These are phyloP conservation scores for Pinus tabuliformis DNA, from an alignment of 75 land plant genomes.

Conservation along the genomic window DNA sequence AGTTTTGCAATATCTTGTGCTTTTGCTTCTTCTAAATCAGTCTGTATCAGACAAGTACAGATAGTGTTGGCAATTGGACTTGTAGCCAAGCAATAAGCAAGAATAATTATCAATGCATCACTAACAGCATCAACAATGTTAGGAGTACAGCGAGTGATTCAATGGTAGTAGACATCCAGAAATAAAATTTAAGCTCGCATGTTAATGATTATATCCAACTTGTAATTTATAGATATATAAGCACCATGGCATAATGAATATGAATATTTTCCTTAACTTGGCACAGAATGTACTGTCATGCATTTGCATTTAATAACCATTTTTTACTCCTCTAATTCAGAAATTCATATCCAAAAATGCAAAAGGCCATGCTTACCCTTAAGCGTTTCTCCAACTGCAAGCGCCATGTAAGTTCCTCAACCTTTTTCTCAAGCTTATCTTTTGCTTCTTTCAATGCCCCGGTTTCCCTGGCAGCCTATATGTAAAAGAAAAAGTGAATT, in stretches of 20 bases:
- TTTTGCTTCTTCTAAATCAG: slow-evolving; percentile 79
- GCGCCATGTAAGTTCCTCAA: slow-evolving; percentile 99
- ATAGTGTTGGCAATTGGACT: neutral
- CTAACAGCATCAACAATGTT: neutral
- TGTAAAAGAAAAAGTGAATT: neutral
- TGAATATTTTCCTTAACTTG: neutral
- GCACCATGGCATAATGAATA: no score
- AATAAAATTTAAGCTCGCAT: neutral
- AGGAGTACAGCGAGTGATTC: neutral
- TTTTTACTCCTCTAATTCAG: neutral
- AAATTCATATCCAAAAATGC: neutral
- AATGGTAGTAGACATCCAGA: neutral
- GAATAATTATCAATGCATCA: neutral
- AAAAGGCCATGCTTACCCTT: slow-evolving; percentile 52
- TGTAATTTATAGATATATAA: no score
- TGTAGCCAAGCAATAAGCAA: neutral
- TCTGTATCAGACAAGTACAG: slow-evolving; percentile 24
- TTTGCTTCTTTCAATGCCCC: slow-evolving; percentile 99
- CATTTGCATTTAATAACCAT: neutral
- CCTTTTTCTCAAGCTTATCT: slow-evolving; percentile 87
- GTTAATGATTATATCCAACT: no score
- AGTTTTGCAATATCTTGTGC: slow-evolving; percentile 76
- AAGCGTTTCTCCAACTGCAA: slow-evolving; percentile 87
- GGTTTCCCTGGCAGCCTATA: slow-evolving; percentile 97
- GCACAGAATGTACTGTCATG: neutral